phyloP scores from a whole-genome alignment of 768 basidiomycete genomes.

The Arthromyces matolae region DNA sequence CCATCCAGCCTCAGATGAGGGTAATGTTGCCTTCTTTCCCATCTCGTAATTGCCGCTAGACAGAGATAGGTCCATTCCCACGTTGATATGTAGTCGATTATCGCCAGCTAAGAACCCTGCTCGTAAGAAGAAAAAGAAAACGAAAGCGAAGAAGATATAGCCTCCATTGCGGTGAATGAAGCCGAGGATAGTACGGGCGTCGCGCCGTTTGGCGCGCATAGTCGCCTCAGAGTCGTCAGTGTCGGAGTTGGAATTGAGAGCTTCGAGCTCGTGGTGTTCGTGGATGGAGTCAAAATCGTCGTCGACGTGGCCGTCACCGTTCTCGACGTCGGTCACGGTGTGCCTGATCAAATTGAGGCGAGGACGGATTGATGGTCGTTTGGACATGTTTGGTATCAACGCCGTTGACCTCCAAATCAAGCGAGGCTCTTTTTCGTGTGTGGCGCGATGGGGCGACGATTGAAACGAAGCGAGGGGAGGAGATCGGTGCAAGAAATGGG shows the following conservation, averaged over 20 bases:
- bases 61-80: no score
- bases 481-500: no score
- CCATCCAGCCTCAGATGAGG: conserved; percentile 14
- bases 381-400: conserved; percentile 2
- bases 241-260: no score
- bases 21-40: conserved; percentile 14
- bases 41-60: no score
- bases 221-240: not conserved
- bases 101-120: conserved; percentile 44
- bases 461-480: no score
- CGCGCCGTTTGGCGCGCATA: conserved; percentile 15
- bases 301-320: conserved; percentile 4
- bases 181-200: not conserved
- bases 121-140: conserved; percentile 47
- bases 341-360: conserved; percentile 3
- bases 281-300: no score
- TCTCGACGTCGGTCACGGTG: conserved; percentile 5
- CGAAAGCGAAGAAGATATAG: conserved; percentile 38
- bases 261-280: no score
- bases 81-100: conserved; percentile 20
- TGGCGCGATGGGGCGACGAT: no score
- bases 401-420: no score
- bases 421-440: no score
- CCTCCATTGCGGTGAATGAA: conserved; percentile 22
- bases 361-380: not conserved